Base-by-base conservation (phyloP, 805 yeast species). In the Metschnikowia bowlesiae region DNA sequence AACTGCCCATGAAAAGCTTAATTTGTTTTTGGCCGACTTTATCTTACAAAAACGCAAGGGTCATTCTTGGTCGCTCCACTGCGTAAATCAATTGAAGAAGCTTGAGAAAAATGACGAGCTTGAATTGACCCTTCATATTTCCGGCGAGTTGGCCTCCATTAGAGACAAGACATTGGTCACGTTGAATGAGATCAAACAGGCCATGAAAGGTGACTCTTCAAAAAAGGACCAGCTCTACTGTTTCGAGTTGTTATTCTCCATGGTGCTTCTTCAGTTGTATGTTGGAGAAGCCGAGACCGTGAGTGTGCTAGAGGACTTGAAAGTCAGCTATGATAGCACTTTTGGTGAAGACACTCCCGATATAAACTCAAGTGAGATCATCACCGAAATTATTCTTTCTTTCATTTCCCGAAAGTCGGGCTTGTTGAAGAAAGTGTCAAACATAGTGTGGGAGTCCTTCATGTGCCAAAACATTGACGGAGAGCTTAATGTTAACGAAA, bases 271-370 rank as follows among this genome's bases (percentile, higher is more conserved):
- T 11, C 96, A 89, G 64, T 73, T 91, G 33, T 90, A 84, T 62
- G 71, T 83, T 48, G 95, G 91, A 26, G 89, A 80, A 56, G 73
- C 83, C 6, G 97, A 92, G 53, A 84, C 96, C 0, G 80, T 87
- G 6, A 74, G 81, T 33, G 82, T 89, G 14, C 71, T 92, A 35
- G 83, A 82, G 29, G 98, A 92, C 62, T 67, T 92, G 44, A 80
- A 80, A 49, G 66, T 75, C 28, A 84, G 88, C 53, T 86, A 81
- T 60, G 74, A 74, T 31, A 74, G 71, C 48, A 64, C 74, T 43
- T 65, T 79, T 26, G 66, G 70, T 10, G 53, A 51, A 2, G 65
- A 67, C 14, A 32, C 14, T 6, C 52, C 42, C 11, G 76, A 73
- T 9, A 54, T 58, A 5, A 66, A 66, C 48, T 56, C 74, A 1